Conservation (phyloP, 495 filamentous ascomycete species). For the Chaetomium tenue region DNA sequence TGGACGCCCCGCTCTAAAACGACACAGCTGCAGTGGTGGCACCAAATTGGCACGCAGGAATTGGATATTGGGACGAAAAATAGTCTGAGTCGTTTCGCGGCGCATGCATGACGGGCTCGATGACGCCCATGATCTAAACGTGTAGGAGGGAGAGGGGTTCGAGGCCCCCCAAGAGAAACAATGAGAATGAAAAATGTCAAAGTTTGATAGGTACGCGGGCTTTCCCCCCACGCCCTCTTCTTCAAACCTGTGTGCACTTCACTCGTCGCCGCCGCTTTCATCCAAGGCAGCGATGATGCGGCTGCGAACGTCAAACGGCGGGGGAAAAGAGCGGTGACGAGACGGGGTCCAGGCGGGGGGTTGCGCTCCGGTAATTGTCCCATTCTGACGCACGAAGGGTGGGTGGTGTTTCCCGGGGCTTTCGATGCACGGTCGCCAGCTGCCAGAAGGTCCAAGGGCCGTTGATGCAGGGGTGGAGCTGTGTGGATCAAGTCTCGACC, state of each 20-base stretch:
- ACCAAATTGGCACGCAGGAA: background rate
- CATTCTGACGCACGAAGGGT: conserved; percentile 12
- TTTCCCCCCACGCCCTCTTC: background rate
- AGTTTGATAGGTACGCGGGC: too few species aligned
- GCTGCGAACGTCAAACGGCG: background rate
- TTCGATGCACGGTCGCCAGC: conserved; percentile 12
- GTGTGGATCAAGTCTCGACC: conserved; percentile 23
- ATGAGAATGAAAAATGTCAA: too few species aligned
- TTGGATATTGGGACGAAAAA: background rate
- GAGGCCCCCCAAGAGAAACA: too few species aligned
- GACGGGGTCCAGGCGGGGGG: background rate
- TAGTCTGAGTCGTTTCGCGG: background rate
- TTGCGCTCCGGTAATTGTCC: conserved; percentile 11
- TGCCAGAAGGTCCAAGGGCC: conserved; percentile 6
- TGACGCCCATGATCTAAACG: background rate
- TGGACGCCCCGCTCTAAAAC: conserved; percentile 14
- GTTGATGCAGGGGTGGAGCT: conserved; percentile 4
- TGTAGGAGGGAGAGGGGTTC: background rate
- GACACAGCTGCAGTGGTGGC: background rate
- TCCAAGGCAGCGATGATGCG: background rate
- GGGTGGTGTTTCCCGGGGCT: background rate
- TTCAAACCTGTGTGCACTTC: background rate
- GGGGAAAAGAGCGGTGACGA: conserved; percentile 29
- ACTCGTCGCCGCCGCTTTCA: background rate
- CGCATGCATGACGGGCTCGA: background rate